Evolutionary conservation across 306 rosid species (phyloP).

Genomic region (Malus fusca): DNA sequence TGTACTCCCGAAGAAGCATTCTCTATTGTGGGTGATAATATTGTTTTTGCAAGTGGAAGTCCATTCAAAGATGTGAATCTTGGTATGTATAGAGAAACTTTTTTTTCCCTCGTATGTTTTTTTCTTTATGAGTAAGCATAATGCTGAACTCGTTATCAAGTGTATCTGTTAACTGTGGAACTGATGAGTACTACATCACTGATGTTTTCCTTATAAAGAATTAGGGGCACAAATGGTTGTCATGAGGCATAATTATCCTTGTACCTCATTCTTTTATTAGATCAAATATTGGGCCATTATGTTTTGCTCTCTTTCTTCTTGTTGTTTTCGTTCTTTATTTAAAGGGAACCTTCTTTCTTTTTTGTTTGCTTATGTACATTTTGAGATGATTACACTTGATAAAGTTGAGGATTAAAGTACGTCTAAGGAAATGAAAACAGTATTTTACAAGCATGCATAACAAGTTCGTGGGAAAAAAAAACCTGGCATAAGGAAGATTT

Average conservation of each 20-base stretch:
- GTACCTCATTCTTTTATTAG: not conserved
- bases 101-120: not conserved
- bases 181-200: not conserved
- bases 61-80: constrained; percentile 86
- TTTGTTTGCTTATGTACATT: not conserved
- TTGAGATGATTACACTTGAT: not conserved
- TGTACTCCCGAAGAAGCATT: constrained; percentile 95
- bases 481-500: not conserved
- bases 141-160: not conserved
- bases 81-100: constrained; percentile 40
- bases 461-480: not conserved
- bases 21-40: constrained; percentile 79
- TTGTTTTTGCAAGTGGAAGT: constrained; percentile 98
- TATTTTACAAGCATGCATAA: not conserved
- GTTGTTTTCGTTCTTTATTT: not conserved
- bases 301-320: not conserved
- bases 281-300: not conserved
- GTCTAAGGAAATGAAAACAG: not conserved
- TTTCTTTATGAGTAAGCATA: not conserved
- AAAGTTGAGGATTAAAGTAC: not conserved
- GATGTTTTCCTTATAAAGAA: not conserved
- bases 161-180: not conserved
- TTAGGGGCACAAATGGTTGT: not conserved
- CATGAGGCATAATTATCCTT: not conserved
- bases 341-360: not conserved